These are phyloP conservation scores for Vigna radiata DNA, from an alignment of 306 rosid species.

Conservation along the genomic window DNA sequence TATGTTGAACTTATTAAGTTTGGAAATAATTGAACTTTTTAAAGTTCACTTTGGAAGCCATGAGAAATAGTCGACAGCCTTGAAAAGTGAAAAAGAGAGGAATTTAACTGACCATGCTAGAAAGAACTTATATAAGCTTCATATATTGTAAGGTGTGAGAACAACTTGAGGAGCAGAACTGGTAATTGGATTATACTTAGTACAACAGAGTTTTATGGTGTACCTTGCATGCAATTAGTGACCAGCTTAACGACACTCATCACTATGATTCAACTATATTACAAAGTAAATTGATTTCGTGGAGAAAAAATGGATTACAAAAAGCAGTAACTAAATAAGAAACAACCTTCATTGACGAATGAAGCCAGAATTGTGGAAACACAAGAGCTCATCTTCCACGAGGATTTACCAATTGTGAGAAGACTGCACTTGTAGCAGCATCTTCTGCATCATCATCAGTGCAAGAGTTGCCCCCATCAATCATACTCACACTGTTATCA, in stretches of 20 bases:
- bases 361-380: slow-evolving; percentile 36
- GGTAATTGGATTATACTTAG: slow-evolving; percentile 37
- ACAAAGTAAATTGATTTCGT: slow-evolving; percentile 46
- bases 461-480: slow-evolving; percentile 63
- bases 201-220: slow-evolving; percentile 46
- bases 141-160: slow-evolving; percentile 45
- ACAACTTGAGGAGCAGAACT: slow-evolving; percentile 41
- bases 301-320: slow-evolving; percentile 34
- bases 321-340: slow-evolving; percentile 33
- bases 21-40: background rate
- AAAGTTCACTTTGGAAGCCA: background rate
- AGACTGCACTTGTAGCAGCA: slow-evolving; percentile 85
- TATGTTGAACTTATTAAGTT: too few relatives aligned
- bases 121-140: slow-evolving; percentile 24
- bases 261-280: slow-evolving; percentile 49
- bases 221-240: slow-evolving; percentile 41
- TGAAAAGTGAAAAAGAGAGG: background rate
- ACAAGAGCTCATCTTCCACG: slow-evolving; percentile 72
- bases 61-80: background rate
- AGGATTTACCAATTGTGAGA: slow-evolving; percentile 91
- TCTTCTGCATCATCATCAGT: slow-evolving; percentile 71
- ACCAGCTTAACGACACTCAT: slow-evolving; percentile 32
- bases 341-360: slow-evolving; percentile 42
- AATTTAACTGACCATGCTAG: slow-evolving; percentile 11
- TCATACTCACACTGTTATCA: slow-evolving; percentile 81